phyloP scores from a whole-genome alignment of 164 flowering plant species.

The Chimonanthus salicifolius region DNA sequence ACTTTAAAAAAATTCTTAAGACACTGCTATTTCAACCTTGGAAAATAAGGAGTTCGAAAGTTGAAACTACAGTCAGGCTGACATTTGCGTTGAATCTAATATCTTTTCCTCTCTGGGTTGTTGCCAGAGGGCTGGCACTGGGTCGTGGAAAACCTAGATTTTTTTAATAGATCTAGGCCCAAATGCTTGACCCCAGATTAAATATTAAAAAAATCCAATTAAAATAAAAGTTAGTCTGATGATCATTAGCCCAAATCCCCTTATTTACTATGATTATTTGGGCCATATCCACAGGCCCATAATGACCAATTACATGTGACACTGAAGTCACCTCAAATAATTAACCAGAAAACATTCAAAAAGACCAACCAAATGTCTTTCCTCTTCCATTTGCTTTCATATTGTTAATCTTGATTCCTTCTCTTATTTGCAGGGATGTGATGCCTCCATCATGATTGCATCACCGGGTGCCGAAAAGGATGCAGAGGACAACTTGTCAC shows the following conservation, averaged over 20 bases:
- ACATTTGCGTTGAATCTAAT: too few species aligned
- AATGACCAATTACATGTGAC: neutral
- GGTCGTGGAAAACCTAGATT: too few species aligned
- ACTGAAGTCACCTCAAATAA: too few species aligned
- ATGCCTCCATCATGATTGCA: conserved; percentile 61
- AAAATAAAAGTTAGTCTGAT: neutral
- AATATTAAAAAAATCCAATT: too few species aligned
- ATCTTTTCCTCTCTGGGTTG: too few species aligned
- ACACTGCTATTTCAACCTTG: too few species aligned
- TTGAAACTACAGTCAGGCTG: too few species aligned
- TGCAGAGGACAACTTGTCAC: conserved; percentile 52
- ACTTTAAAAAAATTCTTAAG: too few species aligned
- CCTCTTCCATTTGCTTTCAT: neutral
- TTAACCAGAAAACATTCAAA: neutral
- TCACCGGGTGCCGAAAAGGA: conserved; percentile 79
- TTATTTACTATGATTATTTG: neutral
- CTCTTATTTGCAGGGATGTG: conserved; percentile 54
- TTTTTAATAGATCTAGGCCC: neutral
- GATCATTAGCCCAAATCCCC: neutral
- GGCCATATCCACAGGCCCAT: neutral
- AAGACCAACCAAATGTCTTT: neutral
- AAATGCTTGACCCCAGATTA: neutral
- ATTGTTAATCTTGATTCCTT: neutral
- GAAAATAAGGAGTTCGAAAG: too few species aligned
- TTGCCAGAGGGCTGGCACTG: too few species aligned